Percentiles rank a stretch among this genome's conserved stretches.
Conservation (phyloP, 768 basidiomycete genomes). For the Amyloporia xantha region DNA sequence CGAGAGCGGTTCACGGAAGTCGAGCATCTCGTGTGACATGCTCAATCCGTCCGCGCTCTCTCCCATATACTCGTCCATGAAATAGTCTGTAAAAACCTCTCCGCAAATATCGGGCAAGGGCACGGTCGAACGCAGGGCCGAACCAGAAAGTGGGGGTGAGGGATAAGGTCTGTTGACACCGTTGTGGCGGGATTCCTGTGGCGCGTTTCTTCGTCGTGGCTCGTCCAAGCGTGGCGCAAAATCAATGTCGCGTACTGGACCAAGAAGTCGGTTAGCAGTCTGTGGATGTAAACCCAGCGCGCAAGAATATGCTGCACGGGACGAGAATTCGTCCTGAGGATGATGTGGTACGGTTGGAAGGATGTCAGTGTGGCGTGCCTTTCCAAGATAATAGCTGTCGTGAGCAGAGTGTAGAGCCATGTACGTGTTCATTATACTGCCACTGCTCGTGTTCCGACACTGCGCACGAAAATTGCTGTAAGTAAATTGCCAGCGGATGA, state of each 20-base stretch:
- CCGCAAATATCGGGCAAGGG: constrained; percentile 14
- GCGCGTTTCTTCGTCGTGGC: constrained; percentile 7
- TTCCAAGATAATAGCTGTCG: constrained; percentile 10
- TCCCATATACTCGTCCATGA: constrained; percentile 4
- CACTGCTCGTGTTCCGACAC: constrained; percentile 7
- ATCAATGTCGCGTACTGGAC: not conserved
- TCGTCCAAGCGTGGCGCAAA: not conserved
- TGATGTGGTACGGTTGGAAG: not conserved
- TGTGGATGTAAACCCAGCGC: not conserved
- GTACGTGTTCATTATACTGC: constrained; percentile 18
- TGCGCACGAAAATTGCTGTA: constrained; percentile 2
- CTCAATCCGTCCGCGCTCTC: not conserved
- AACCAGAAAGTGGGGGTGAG: constrained; percentile 19
- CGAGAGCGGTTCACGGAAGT: constrained; percentile 12
- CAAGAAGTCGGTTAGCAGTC: not conserved
- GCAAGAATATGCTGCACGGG: not conserved
- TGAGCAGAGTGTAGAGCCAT: constrained; percentile 8
- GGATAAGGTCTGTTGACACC: constrained; percentile 11
- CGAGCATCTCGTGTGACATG: constrained; percentile 12
- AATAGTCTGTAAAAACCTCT: constrained; percentile 3
- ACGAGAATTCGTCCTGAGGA: not conserved
- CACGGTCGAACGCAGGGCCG: constrained; percentile 15
- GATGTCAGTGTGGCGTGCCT: constrained; percentile 2
- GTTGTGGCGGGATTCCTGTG: constrained; percentile 6
- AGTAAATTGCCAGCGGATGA: constrained; percentile 8